Percentiles rank a stretch among this genome's conserved stretches.
phyloP scores from a whole-genome alignment of 768 basidiomycete species.

The Postia placenta region DNA sequence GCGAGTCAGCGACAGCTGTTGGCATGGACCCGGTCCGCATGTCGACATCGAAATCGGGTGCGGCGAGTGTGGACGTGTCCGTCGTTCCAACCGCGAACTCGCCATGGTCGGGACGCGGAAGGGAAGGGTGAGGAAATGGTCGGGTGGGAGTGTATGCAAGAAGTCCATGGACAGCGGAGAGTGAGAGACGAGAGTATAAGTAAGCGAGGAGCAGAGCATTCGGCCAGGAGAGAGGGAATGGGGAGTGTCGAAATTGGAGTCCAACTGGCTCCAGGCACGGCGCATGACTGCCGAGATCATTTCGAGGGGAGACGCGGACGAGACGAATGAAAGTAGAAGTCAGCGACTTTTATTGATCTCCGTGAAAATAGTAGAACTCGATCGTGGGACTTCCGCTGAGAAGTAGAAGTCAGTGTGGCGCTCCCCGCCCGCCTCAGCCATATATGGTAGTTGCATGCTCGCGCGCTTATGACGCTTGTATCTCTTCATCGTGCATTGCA shows the following conservation, averaged over 20 bases:
- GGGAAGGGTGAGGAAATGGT: slow-evolving; percentile 30
- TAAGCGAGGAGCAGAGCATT: background rate
- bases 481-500: too few species aligned
- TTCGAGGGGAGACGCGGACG: too few species aligned
- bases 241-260: too few species aligned
- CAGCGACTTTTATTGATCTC: too few species aligned
- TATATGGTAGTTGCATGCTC: too few species aligned
- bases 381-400: too few species aligned
- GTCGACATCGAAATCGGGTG: slow-evolving; percentile 77
- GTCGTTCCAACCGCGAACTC: slow-evolving; percentile 22
- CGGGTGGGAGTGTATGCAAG: slow-evolving; percentile 11
- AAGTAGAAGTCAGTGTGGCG: too few species aligned
- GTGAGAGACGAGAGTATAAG: background rate
- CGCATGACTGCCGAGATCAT: background rate
- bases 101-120: slow-evolving; percentile 27
- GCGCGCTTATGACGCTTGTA: too few species aligned
- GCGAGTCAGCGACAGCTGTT: slow-evolving; percentile 57
- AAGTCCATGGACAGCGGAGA: background rate
- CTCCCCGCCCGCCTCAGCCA: too few species aligned
- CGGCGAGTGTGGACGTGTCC: slow-evolving; percentile 32
- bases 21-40: slow-evolving; percentile 85
- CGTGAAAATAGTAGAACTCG: too few species aligned
- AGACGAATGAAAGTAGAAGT: too few species aligned
- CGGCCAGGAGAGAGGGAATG: too few species aligned
- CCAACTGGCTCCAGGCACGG: background rate